phyloP scores from a whole-genome alignment of 768 basidiomycete genomes.

The Agaricus subrufescens region DNA sequence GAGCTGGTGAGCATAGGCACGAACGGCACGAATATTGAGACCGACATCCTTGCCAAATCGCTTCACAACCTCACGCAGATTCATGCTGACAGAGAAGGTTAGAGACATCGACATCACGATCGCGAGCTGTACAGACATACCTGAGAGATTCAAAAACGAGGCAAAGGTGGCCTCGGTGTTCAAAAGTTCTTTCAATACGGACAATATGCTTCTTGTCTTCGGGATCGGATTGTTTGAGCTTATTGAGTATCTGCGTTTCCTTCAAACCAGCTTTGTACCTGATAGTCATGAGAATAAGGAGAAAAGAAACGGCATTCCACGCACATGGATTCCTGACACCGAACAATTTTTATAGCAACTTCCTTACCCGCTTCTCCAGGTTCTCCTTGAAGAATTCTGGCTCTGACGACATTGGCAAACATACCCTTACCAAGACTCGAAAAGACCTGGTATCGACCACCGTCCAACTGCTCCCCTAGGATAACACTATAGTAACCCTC shows the following conservation, averaged over 20 bases:
- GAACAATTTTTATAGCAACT: conserved; percentile 96
- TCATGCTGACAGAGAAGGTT: conserved; percentile 62
- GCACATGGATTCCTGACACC: conserved; percentile 95
- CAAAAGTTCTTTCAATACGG: conserved; percentile 90
- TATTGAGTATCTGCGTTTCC: conserved; percentile 85
- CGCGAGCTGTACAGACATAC: conserved; percentile 33
- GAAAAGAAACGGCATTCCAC: conserved; percentile 22
- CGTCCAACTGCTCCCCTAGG: conserved; percentile 90
- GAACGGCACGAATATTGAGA: conserved; percentile 92
- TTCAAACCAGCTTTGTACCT: conserved; percentile 96
- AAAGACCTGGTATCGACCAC: conserved; percentile 90
- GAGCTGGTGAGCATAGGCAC: conserved; percentile 97
- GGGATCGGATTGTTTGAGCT: conserved; percentile 83
- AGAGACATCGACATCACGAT: not conserved
- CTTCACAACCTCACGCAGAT: conserved; percentile 95
- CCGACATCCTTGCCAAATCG: conserved; percentile 98
- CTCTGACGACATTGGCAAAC: conserved; percentile 96
- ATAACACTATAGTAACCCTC: conserved; percentile 97
- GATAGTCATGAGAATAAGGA: conserved; percentile 3
- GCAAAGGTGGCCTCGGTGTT: conserved; percentile 95
- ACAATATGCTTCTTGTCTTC: conserved; percentile 97
- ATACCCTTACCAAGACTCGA: conserved; percentile 97
- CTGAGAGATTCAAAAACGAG: conserved; percentile 93
- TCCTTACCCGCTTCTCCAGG: conserved; percentile 52
- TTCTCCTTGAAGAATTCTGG: conserved; percentile 71